Base-by-base conservation (phyloP, 768 basidiomycete genomes). In the Podaxis mareebaensis region DNA sequence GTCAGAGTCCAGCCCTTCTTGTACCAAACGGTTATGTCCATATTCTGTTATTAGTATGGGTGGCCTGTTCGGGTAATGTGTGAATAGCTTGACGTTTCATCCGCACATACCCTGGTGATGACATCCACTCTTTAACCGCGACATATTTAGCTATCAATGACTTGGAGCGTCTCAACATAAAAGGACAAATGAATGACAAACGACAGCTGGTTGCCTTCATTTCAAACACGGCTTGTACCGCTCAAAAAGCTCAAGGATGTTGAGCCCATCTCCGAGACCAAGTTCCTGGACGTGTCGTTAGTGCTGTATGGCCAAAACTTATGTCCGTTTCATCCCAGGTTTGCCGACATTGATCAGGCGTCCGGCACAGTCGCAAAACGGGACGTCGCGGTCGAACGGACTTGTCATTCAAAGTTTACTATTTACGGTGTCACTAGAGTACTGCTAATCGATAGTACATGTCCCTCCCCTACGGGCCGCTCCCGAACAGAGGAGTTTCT, bases 401-500 rank as follows among this genome's bases (percentile, higher is more conserved):
- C 53, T 20, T 54, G 40, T 46, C 49, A 51, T 20, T 22, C 49
- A 51, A 24, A 51, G 49, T 51, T 51, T 22, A 51, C 42, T 44
- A 17, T 44, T 44, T 44, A 36, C 39, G 30, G 13, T 46, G 20
- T 46, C 24, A 42, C 40, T 33, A 46, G 44, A 46, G 3, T 30
- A 58, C 39, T 36, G 33, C 36, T 55, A 38, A 53, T 53, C 48
- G 11, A 39, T 56, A 39, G 38, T 40, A 55, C 26, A 63, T 86
- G 68, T 86, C 73, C 76, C 83, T 80, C 77, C 73, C 83, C 80
- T 81, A 90, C 87, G 88, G 88, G 88, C 77, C 88, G 82, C 83
- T 71, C 65, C 79, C 80, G 75, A 82, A 79, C 76, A 79, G 61
- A 61, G 59, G 64, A 17, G 60, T 64, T 74, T 73, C 77, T 81